Base-by-base conservation (phyloP, 108 stramenopile genomes). In the Schizochytrium sp. region DNA sequence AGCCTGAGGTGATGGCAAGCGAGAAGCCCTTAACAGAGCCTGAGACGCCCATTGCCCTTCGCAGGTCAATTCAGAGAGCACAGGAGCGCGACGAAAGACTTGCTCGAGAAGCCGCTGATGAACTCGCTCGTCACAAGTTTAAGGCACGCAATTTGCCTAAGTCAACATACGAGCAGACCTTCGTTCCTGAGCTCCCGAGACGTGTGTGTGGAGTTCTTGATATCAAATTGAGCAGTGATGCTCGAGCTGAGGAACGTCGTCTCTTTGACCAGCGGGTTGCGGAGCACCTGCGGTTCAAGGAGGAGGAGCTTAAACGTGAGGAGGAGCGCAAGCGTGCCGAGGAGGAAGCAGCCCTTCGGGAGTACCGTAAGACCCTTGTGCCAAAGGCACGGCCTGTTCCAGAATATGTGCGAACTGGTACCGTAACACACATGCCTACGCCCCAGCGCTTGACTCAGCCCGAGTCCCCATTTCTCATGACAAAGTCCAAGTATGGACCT, bases 281-380 rank as follows among this genome's bases (percentile, higher is more conserved):
- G 8, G 76, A 83, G 76, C 49, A 83, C 10, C 0, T 28, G 10
- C 76, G 76, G 50, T n/a, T 83, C 28, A 13, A 49, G 28, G 76
- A 83, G 47, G 76, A 83, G 3, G 15, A 83, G 40, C 49, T 2
- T n/a, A 55, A 0, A 53, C 76, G 5, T 8, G 53, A 55, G 15
- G 76, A 83, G 76, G 50, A 55, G 5, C 50, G 50, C 28, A 83
- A 55, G 53, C 50, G 50, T 7, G 28, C 13, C 17, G 76, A 83
- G 28, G 76, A 83, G 76, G 76, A 83, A 53, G 50, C 28, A 17
- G 76, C 76, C 53, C 19, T 42, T 5, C 47, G 53, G 28, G 76
- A 83, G 2, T 83, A 83, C 76, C 76, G 76, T 53, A 83, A 55
- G 76, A 19, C 76, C 17, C 76, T 83, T 38, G n/a, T 42, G 38